Evolutionary conservation across 495 filamentous ascomycete genomes (phyloP), one percentile per base, ranked within the genome.

Genomic region (Aspergillus coremiiformis): DNA sequence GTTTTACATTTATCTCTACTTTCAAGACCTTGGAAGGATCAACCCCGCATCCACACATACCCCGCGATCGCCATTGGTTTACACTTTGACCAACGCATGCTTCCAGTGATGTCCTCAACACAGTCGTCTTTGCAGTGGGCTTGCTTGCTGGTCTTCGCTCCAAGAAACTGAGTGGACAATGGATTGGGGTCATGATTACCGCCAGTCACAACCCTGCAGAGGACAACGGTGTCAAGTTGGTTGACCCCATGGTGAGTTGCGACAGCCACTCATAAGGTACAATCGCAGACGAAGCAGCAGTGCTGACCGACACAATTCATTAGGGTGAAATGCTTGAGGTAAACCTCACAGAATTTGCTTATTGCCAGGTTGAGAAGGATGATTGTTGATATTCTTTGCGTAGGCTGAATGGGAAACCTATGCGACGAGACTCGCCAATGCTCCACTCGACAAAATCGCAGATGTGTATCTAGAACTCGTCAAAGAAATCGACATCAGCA

Each of bases 151-250:
- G 87, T 43, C 79, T 97, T n/a, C 87, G 93, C 32, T 96, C 89
- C 35, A 88, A 87, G 64, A 91, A 90, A 66, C 78, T 91, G 45
- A 84, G 84, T 62, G 85, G 89, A 53, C 86, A 92, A 74, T 86
- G 87, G 60, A 94, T 99, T 65, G 93, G 93, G 66, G 82, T 99
- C 46, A 97, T 99, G 93, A 90, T 99, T 66, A 99, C 93, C 56
- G 93, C 93, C 29, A 95, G 89, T 59, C 93, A 99, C 79, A 99
- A 99, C 71, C 89, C 89, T 32, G 89, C 94, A 3, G 84, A 85
- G 61, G 93, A 99, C 71, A 99, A 99, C 73, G 93, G 93, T 47
- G 89, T 99, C 58, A 99, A 99, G 79, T 78, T 99, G 56, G 87
- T 99, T 56, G 93, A 99, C 69, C 93, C 93, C 11, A 87, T 95